phyloP scores from a whole-genome alignment of 2,329 filamentous ascomycete genomes.

The Botrytis squamosa region DNA sequence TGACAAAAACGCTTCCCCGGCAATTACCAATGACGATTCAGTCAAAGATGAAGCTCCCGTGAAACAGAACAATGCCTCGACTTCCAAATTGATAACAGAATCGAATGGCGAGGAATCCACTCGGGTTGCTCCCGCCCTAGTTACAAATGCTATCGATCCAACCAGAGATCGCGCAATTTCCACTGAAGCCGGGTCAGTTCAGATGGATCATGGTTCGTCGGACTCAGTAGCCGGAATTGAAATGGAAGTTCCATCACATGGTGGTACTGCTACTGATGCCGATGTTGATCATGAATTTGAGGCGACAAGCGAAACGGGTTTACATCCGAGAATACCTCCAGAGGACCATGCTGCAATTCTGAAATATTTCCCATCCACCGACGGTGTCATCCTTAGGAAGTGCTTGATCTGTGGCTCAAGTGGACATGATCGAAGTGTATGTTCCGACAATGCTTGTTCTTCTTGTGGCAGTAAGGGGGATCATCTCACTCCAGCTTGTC shows the following conservation, averaged over 20 bases:
- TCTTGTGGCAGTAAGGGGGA: constrained; percentile 46
- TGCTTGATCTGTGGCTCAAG: constrained; percentile 53
- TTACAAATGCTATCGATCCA: not conserved
- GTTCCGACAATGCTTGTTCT: constrained; percentile 49
- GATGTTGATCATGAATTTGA: not conserved
- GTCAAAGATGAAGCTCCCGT: not conserved
- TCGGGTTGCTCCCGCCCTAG: not conserved
- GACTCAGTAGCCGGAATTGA: not conserved
- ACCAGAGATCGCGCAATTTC: not conserved
- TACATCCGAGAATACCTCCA: not conserved
- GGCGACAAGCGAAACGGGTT: not conserved
- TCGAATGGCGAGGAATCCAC: not conserved
- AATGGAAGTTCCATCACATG: not conserved
- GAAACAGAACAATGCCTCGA: not conserved
- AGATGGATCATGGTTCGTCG: not conserved
- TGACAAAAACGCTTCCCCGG: not conserved
- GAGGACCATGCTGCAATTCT: constrained; percentile 9
- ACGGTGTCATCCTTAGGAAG: constrained; percentile 29
- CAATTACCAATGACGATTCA: not conserved
- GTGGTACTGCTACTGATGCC: not conserved
- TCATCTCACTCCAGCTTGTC: constrained; percentile 54
- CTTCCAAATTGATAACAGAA: not conserved
- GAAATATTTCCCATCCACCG: constrained; percentile 49
- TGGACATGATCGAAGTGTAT: constrained; percentile 48
- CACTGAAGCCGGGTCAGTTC: not conserved